Percentiles rank a stretch among this genome's conserved stretches.
Evolutionary conservation across 1,284 basidiomycete species (phyloP).

Genomic region (Mycosarcoma mackinlayi): DNA sequence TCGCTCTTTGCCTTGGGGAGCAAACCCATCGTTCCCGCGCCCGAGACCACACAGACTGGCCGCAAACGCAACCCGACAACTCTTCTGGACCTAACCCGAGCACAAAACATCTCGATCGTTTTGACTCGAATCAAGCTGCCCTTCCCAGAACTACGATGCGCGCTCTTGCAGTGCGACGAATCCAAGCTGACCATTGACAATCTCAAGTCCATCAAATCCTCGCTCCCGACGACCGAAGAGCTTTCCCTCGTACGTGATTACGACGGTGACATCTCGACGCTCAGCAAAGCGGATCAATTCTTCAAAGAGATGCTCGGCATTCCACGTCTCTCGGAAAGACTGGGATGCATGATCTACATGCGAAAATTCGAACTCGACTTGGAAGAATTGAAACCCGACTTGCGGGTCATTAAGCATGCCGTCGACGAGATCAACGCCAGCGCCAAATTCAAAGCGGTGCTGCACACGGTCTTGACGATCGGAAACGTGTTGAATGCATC

Average conservation of each 20-base stretch:
- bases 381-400: slow-evolving; percentile 83
- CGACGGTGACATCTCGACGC: slow-evolving; percentile 43
- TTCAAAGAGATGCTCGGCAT: slow-evolving; percentile 83
- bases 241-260: slow-evolving; percentile 58
- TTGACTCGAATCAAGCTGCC: slow-evolving; percentile 58
- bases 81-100: slow-evolving; percentile 50
- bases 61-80: slow-evolving; percentile 46
- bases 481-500: slow-evolving; percentile 86
- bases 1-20: slow-evolving; percentile 78
- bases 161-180: slow-evolving; percentile 55
- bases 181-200: slow-evolving; percentile 48
- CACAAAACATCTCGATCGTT: slow-evolving; percentile 56
- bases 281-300: slow-evolving; percentile 81
- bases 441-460: slow-evolving; percentile 76
- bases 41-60: slow-evolving; percentile 26
- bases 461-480: slow-evolving; percentile 76
- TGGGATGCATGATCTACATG: slow-evolving; percentile 85
- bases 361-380: slow-evolving; percentile 82
- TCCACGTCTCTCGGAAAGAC: slow-evolving; percentile 78
- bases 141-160: slow-evolving; percentile 51
- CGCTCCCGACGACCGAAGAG: slow-evolving; percentile 59
- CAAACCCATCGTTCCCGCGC: slow-evolving; percentile 37
- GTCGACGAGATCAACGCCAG: slow-evolving; percentile 80
- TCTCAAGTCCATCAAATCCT: slow-evolving; percentile 53
- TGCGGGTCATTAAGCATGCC: slow-evolving; percentile 80